These are phyloP conservation scores for Moricandia arvensis DNA, from an alignment of 345 rosid genomes.

Conservation along the genomic window DNA sequence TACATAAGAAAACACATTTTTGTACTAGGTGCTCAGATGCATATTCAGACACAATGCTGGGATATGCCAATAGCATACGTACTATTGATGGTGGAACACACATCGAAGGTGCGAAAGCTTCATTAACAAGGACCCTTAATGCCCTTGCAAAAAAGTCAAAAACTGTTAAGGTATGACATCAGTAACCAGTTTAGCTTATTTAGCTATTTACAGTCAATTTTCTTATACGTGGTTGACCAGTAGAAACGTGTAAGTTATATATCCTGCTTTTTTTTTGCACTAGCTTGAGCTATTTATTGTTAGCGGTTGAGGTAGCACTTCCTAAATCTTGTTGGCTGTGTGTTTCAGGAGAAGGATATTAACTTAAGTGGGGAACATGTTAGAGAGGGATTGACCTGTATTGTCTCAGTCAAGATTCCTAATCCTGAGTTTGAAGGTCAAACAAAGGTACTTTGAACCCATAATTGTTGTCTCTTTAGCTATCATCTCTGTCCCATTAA, in stretches of 20 bases:
- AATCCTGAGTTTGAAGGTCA: conserved; percentile 99
- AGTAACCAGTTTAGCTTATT: conserved; percentile 16
- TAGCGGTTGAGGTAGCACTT: neutral
- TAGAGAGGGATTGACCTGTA: conserved; percentile 93
- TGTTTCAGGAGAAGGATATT: conserved; percentile 84
- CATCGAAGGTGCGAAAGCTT: conserved; percentile 87
- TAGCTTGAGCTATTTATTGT: neutral
- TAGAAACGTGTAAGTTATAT: too few species aligned
- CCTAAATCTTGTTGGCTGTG: conserved; percentile 8
- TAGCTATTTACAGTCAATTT: too few species aligned
- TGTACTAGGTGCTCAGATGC: conserved; percentile 88
- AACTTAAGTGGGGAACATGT: conserved; percentile 94
- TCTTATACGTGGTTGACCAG: too few species aligned
- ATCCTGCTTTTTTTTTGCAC: neutral
- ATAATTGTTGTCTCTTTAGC: conserved; percentile 11
- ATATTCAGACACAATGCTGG: conserved; percentile 91
- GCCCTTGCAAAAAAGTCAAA: conserved; percentile 85
- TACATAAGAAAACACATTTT: neutral
- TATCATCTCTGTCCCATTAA: conserved; percentile 5
- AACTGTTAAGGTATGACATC: conserved; percentile 62
- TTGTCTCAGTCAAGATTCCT: conserved; percentile 93
- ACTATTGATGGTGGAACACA: conserved; percentile 98
- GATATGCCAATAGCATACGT: conserved; percentile 96
- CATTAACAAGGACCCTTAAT: conserved; percentile 88
- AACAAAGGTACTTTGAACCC: conserved; percentile 66